phyloP scores from a whole-genome alignment of 306 rosid species.

The Mimosa pudica region DNA sequence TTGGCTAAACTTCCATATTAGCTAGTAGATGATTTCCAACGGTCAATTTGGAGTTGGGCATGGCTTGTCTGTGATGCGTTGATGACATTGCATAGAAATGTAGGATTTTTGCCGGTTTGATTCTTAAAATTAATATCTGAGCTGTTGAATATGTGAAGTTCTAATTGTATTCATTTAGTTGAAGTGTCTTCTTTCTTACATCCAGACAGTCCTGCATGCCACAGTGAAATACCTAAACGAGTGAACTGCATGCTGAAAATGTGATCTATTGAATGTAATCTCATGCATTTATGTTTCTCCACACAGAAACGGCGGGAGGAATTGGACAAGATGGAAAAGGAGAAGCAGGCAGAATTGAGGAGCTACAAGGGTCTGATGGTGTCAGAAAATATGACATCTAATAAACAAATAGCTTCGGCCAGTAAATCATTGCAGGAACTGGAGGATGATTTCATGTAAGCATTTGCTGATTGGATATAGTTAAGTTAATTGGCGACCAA shows the following conservation, averaged over 20 bases:
- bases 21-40: background rate
- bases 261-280: background rate
- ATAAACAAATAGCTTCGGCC: slow-evolving; percentile 60
- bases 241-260: slow-evolving; percentile 9
- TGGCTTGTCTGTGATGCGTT: background rate
- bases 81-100: background rate
- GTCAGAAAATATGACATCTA: slow-evolving; percentile 79
- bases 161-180: background rate
- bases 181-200: background rate
- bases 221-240: no score
- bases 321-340: slow-evolving; percentile 69
- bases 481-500: slow-evolving; percentile 10
- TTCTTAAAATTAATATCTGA: background rate
- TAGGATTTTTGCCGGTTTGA: background rate
- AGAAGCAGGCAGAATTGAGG: slow-evolving; percentile 70
- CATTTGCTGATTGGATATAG: slow-evolving; percentile 28
- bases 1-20: background rate
- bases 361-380: slow-evolving; percentile 83
- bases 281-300: background rate
- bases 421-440: slow-evolving; percentile 74
- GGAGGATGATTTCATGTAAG: slow-evolving; percentile 81
- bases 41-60: background rate
- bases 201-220: background rate
- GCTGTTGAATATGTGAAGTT: background rate
- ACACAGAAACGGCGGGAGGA: slow-evolving; percentile 73